Base-by-base conservation (phyloP, 75 land plant species). In the Sequoia sempervirens region DNA sequence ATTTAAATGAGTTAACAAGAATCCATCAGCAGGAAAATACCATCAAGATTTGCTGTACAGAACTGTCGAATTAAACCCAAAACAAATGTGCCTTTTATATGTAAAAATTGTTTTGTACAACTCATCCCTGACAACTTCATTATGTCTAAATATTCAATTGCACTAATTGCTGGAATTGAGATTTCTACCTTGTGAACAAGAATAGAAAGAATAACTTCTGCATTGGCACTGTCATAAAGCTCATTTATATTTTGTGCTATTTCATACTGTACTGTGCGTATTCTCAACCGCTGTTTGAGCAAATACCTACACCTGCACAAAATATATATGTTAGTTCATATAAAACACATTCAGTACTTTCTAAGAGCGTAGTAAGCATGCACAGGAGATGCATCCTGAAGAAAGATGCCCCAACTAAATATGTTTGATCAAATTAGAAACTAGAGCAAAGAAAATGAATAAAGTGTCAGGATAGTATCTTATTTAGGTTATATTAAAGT, bases 121-220 rank as follows among this genome's bases (percentile, higher is more conserved):
- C 66, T 61, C n/a, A 61, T 61, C 66, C 28, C 66, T 61, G 66
- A 61, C 66, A 61, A 6, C 66, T 61, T 61, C 8, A 61, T 61
- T 61, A 61, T 70, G 32, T 70, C 36, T 70, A 70, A 10, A 30
- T 10, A 32, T 70, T 32, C 15, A 32, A 30, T 70, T 32, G 36
- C 73, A 70, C 73, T 30, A 30, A 14, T 32, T 32, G 15, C 73
- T 32, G 14, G 17, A 38, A 26, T 40, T 78, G 23, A 81, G 38
- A 81, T 45, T 30, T 52, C 32, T 83, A 94, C 99, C 98, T 97
- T 96, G 85, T 97, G 99, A 86, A 95, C 94, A 68, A 97, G 93
- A 64, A 94, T 85, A 3, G 96, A 93, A 50, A 97, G 84, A 75
- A 96, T 90, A 52, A 88, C 95, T 89, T 97, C 99, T 66, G 98